These are phyloP conservation scores for Triticum urartu DNA, from an alignment of 176 grass and related monocot genomes.

Conservation along the genomic window DNA sequence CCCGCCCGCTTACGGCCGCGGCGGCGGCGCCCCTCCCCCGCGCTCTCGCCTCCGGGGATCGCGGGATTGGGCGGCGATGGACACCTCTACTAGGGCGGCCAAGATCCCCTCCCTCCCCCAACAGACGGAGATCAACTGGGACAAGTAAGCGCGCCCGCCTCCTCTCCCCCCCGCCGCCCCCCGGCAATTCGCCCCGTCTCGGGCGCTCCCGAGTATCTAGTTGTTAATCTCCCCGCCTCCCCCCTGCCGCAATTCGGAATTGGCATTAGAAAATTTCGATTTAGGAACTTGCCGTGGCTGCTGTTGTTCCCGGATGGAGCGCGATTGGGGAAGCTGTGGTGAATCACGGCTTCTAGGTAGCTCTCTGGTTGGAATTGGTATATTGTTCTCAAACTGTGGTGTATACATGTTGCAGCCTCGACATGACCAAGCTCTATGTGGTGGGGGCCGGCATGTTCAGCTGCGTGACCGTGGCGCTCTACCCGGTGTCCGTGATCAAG, in stretches of 20 bases:
- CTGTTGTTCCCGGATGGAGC: background rate
- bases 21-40: conserved; percentile 6
- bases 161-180: background rate
- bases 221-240: background rate
- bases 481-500: conserved; percentile 94
- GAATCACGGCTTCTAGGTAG: background rate
- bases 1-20: background rate
- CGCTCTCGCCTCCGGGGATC: background rate
- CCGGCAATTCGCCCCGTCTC: background rate
- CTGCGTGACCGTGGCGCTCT: conserved; percentile 70
- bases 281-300: background rate
- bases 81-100: conserved; percentile 30
- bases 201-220: background rate
- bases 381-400: conserved; percentile 13
- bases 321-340: background rate
- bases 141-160: conserved; percentile 58
- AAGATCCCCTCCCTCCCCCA: conserved; percentile 66
- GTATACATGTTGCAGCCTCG: conserved; percentile 64
- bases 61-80: conserved; percentile 48
- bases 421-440: conserved; percentile 93
- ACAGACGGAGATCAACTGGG: conserved; percentile 97
- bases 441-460: conserved; percentile 91
- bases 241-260: background rate
- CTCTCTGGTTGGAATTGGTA: background rate
- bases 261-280: conserved; percentile 16